Base-by-base conservation (phyloP, 225 moss, liverwort and hornwort genomes). In the Straminergon stramineum region DNA sequence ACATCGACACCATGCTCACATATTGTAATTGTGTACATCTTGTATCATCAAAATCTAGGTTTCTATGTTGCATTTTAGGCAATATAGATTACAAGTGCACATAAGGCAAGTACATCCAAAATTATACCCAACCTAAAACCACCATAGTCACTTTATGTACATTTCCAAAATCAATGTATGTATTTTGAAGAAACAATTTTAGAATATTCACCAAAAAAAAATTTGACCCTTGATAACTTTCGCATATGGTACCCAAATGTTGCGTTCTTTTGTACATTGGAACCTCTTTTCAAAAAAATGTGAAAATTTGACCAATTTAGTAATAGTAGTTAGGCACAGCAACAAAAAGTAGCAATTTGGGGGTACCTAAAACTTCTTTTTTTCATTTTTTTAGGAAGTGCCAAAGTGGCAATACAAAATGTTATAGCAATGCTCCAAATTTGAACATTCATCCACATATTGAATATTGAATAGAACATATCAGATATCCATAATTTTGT, bases 101-200 rank as follows among this genome's bases (percentile, higher is more conserved):
- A 14, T 7, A 39, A 32, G 7, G 9, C 41, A 5, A 8, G 0
- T 41, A 70, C 8, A 8, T 1, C 24, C 5, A 8, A 70, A 69
- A 30, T 74, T 0, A 2, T 30, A 45, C 3, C 17, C 3, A 10
- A 1, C 2, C 3, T 28, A 30, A 17, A 28, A 28, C 2, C 1
- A 1, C 6, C 10, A 45, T 30, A 10, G 45, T 45, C 3, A 74
- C 11, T 30, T 1, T 10, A 0, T 74, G 5, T 45, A 45, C 45
- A 45, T 45, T 30, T 48, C 17, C 10, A 28, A 73, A 73, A 73
- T 28, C 28, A 73, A 28, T 43, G 9, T 10, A 16, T 0, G 3
- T 17, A 43, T 17, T 43, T 28, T 9, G 17, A 27, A 43, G 15
- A 73, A 73, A 43, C 2, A 4, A 43, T 15, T 70, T 9, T 17